These are phyloP conservation scores for Sporothrix euskadiensis DNA, from an alignment of 2,329 filamentous ascomycete genomes.

Conservation along the genomic window DNA sequence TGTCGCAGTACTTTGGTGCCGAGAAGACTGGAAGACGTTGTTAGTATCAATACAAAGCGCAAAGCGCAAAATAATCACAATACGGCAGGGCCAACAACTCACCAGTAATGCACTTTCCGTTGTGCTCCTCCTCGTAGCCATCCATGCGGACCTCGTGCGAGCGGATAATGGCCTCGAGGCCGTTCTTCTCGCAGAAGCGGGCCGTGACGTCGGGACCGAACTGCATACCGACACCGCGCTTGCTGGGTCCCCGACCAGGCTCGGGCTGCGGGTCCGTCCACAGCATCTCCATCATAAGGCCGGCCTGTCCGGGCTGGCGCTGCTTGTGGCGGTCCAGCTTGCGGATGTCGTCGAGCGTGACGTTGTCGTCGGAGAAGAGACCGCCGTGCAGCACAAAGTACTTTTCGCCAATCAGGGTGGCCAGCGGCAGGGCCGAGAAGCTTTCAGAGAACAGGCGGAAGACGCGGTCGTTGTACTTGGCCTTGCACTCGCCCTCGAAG, in stretches of 20 bases:
- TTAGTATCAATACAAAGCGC: conserved; percentile 1
- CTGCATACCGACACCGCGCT: conserved; percentile 92
- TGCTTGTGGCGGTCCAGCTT: conserved; percentile 46
- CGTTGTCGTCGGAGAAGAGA: conserved; percentile 91
- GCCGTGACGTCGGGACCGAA: conserved; percentile 97
- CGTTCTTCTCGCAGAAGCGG: conserved; percentile 94
- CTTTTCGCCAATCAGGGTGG: conserved; percentile 86
- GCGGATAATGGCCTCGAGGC: conserved; percentile 89
- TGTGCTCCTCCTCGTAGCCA: conserved; percentile 97
- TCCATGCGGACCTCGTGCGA: conserved; percentile 99
- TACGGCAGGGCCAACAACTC: conserved; percentile 36
- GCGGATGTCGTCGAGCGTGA: conserved; percentile 88
- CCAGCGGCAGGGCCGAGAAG: conserved; percentile 89
- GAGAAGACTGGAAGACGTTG: conserved; percentile 76
- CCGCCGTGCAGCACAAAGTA: conserved; percentile 93
- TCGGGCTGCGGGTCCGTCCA: conserved; percentile 95
- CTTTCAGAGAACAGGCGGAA: conserved; percentile 99
- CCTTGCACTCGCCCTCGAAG: conserved; percentile 97
- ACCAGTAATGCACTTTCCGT: conserved; percentile 92
- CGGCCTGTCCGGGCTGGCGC: conserved; percentile 70
- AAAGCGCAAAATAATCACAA: no score
- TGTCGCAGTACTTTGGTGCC: conserved; percentile 95
- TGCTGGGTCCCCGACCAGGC: conserved; percentile 87
- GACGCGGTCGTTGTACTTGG: conserved; percentile 89
- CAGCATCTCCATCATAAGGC: conserved; percentile 99